Evolutionary conservation across 169 alveolate genomes (phyloP).

Genomic region (Babesia microti): DNA sequence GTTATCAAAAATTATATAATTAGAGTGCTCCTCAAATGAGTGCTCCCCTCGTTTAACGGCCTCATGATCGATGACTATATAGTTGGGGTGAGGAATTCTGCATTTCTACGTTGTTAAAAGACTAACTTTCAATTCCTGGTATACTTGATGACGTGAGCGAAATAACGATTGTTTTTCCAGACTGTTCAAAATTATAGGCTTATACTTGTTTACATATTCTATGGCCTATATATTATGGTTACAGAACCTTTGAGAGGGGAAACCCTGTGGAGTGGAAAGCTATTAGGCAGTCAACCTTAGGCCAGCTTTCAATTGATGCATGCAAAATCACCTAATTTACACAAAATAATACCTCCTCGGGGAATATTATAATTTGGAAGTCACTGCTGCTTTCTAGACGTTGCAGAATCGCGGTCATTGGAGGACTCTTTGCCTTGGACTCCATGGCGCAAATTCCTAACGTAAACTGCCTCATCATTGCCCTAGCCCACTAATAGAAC

Average conservation of each 20-base stretch:
- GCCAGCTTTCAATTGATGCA: conserved; percentile 71
- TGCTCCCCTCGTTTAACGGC: conserved; percentile 64
- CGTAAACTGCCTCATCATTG: conserved; percentile 51
- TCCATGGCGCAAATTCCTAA: conserved; percentile 84
- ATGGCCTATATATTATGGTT: conserved; percentile 7
- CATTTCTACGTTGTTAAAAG: conserved; percentile 35
- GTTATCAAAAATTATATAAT: conserved; percentile 79
- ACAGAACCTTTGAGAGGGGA: conserved; percentile 69
- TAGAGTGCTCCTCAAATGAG: conserved; percentile 77
- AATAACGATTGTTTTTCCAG: conserved; percentile 42
- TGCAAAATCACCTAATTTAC: conserved; percentile 54
- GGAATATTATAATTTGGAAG: conserved; percentile 65
- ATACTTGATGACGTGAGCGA: conserved; percentile 66
- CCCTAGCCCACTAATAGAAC: conserved; percentile 21
- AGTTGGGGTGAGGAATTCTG: conserved; percentile 76
- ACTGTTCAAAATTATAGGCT: conserved; percentile 34
- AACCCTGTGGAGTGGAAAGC: conserved; percentile 81
- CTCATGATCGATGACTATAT: conserved; percentile 69
- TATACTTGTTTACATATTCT: conserved; percentile 33
- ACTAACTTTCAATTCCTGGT: conserved; percentile 49
- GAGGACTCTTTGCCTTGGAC: conserved; percentile 70
- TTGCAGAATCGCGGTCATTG: conserved; percentile 73
- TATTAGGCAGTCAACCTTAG: conserved; percentile 80
- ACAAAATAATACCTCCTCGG: conserved; percentile 39
- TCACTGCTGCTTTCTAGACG: conserved; percentile 66